These are phyloP conservation scores for Diplogelasinospora grovesii DNA, from an alignment of 495 filamentous ascomycete genomes.

Conservation along the genomic window DNA sequence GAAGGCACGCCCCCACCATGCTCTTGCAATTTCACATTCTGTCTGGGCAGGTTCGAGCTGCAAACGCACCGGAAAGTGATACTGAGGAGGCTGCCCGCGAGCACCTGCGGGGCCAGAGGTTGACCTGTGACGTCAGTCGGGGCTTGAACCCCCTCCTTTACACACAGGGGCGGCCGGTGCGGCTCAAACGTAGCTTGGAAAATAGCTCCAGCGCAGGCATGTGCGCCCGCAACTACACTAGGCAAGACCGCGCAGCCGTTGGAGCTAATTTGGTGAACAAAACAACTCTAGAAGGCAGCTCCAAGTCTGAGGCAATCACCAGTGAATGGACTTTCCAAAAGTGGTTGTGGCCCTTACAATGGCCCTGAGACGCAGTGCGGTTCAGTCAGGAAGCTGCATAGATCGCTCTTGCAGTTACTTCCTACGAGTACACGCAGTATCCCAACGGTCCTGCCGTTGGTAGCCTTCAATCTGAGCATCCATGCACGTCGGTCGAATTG, in stretches of 20 bases:
- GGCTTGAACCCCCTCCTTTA: not conserved
- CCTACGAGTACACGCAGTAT: too few species aligned
- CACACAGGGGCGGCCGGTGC: not conserved
- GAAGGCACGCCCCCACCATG: not conserved
- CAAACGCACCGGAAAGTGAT: not conserved
- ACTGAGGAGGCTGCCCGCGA: too few species aligned
- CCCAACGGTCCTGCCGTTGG: not conserved
- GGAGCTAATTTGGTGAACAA: not conserved
- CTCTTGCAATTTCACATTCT: not conserved
- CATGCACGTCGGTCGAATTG: too few species aligned
- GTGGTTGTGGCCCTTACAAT: too few species aligned
- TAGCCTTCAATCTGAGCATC: not conserved
- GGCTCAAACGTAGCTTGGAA: constrained; percentile 1
- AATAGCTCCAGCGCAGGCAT: too few species aligned
- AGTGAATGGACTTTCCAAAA: too few species aligned
- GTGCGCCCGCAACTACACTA: not conserved
- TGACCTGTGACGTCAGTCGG: constrained; percentile 9
- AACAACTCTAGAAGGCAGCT: not conserved
- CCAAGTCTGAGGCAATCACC: too few species aligned
- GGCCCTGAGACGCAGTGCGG: too few species aligned
- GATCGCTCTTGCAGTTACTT: too few species aligned
- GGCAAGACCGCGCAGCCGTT: not conserved
- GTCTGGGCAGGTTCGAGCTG: not conserved
- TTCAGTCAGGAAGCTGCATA: too few species aligned
- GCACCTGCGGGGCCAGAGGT: not conserved